Percentiles rank a stretch among this genome's conserved stretches.
phyloP scores from a whole-genome alignment of 495 filamentous ascomycete genomes.

The Delitschia confertaspora region DNA sequence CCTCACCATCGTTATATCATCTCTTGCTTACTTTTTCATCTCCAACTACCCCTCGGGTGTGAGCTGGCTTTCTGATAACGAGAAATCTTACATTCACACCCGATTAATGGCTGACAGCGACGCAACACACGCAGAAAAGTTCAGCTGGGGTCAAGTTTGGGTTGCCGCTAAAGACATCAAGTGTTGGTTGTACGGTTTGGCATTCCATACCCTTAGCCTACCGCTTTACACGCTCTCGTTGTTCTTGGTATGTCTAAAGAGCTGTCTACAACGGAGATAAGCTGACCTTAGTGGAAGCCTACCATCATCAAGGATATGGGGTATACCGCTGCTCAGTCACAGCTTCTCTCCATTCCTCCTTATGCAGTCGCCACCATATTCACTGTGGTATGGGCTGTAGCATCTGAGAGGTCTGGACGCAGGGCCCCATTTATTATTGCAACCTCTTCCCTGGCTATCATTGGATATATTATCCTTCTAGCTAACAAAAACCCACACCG shows the following conservation, averaged over 20 bases:
- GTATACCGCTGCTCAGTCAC: constrained; percentile 41
- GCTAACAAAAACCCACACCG: constrained; percentile 29
- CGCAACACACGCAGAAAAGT: constrained; percentile 52
- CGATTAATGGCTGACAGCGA: constrained; percentile 55
- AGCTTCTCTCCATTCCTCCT: constrained; percentile 45
- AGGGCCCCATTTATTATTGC: constrained; percentile 41
- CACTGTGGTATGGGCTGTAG: constrained; percentile 35
- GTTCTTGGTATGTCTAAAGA: constrained; percentile 15
- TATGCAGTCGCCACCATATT: constrained; percentile 42
- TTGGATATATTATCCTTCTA: constrained; percentile 52
- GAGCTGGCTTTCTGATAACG: constrained; percentile 55
- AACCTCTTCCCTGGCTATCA: constrained; percentile 34
- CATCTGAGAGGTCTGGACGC: constrained; percentile 37
- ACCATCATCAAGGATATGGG: constrained; percentile 45
- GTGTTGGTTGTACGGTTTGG: constrained; percentile 64
- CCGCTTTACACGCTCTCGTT: constrained; percentile 27
- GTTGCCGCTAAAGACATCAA: constrained; percentile 62
- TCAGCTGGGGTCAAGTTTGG: constrained; percentile 55
- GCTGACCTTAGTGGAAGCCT: constrained; percentile 33
- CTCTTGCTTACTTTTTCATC: constrained; percentile 59
- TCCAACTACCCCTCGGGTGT: constrained; percentile 64
- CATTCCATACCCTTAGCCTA: constrained; percentile 65
- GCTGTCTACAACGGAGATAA: neutral
- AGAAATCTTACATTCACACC: constrained; percentile 50
- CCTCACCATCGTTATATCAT: constrained; percentile 54